Evolutionary conservation across 768 basidiomycete genomes (phyloP), one percentile per base, ranked within the genome.

Genomic region (Nidularia sp.): DNA sequence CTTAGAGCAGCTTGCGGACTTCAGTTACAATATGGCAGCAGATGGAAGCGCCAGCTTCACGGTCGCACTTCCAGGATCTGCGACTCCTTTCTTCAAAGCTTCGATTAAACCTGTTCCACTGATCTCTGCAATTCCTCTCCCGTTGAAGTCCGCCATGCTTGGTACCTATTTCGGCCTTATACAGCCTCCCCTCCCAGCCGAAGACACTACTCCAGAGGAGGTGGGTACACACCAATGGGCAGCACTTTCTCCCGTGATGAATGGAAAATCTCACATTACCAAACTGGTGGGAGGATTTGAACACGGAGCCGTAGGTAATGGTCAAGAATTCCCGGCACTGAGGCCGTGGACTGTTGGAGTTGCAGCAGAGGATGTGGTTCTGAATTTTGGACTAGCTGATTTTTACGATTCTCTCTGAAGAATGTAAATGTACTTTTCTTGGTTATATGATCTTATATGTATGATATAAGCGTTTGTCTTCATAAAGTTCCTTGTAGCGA

Each of bases 1-100:
- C 39, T 9, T 46, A 71, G 70, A 70, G 52, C 61, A 61, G 25
- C 53, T 67, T 12, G 68, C 67, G 22, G 49, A 61, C 9, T 70
- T 70, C 34, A 50, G 55, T 49, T 65, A 66, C 54, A 58, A 42
- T 3, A 46, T 59, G 6, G 45, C 50, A 3, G 48, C 57, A 3
- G 36, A 55, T 47, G 61, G 59, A n/a, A 56, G 47, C 5, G 64
- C 60, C 7, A 53, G 52, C 31, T 60, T 70, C 42, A 54, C 61
- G 29, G 66, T 67, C 32, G 53, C 53, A n/a, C 57, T 50, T 36
- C 62, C 61, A 1, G 57, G 53, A n/a, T 45, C 57, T 5, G 34
- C 53, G 25, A 45, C 54, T 5, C 67, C 68, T 4, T 71, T 68
- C 57, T 69, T 67, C 58, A 59, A 64, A 29, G 66, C 60, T 6